Evolutionary conservation across 164 flowering plant genomes (phyloP).

Genomic region (Berberis vulgaris): DNA sequence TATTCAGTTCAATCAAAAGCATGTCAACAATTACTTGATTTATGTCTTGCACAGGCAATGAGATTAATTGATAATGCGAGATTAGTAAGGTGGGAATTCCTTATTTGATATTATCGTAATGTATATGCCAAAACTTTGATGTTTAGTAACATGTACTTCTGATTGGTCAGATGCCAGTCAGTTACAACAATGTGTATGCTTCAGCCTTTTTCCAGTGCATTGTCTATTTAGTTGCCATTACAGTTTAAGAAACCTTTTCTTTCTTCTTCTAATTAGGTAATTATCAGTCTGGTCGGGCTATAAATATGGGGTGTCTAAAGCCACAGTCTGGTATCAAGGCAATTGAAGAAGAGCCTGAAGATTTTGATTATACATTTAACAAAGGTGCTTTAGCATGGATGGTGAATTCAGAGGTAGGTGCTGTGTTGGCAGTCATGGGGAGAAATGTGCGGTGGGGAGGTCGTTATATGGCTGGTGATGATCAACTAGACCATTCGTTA

Average conservation of each 20-base stretch:
- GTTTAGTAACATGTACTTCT: no score
- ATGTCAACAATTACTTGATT: no score
- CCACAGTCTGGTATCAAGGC: background rate
- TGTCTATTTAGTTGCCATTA: background rate
- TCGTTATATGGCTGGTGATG: background rate
- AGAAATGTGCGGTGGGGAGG: background rate
- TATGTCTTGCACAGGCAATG: no score
- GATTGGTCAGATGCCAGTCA: no score
- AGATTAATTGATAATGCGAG: no score
- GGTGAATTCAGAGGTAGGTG: background rate
- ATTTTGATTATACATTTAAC: background rate
- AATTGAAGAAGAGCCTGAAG: background rate
- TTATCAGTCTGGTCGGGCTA: background rate
- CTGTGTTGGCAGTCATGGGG: background rate
- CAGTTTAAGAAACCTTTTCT: background rate
- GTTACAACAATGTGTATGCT: no score
- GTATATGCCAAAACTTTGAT: no score
- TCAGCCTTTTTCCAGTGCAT: no score
- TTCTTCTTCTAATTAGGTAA: background rate
- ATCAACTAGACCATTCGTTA: background rate
- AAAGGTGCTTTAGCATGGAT: background rate
- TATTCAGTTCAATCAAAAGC: no score
- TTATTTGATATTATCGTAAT: no score
- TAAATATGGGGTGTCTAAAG: background rate
- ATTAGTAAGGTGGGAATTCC: no score